Conservation (phyloP, 2,329 filamentous ascomycete genomes). For the Pyrenophora seminiperda region DNA sequence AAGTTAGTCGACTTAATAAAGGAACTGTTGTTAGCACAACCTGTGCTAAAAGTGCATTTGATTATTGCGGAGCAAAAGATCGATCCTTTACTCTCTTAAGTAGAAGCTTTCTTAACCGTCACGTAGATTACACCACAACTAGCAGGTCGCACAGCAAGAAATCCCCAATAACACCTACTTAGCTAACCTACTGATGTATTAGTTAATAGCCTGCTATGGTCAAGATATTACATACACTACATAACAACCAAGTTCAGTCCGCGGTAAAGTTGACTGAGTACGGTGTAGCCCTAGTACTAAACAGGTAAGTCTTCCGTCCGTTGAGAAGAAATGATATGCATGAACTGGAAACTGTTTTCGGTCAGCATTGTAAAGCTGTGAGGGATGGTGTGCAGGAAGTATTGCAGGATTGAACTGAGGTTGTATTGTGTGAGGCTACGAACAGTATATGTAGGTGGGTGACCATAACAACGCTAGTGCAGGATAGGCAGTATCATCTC, state of each 20-base stretch:
- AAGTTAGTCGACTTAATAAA: neutral
- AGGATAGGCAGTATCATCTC: too few relatives aligned
- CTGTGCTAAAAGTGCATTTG: neutral
- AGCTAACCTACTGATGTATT: neutral
- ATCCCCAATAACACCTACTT: neutral
- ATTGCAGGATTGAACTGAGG: too few relatives aligned
- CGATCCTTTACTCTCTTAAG: neutral
- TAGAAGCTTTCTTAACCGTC: neutral
- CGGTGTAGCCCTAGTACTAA: too few relatives aligned
- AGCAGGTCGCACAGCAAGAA: neutral
- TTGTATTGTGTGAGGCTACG: too few relatives aligned
- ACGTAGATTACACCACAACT: neutral
- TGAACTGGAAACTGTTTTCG: neutral
- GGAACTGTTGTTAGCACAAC: neutral
- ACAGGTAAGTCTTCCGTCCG: too few relatives aligned
- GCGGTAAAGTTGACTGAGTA: neutral
- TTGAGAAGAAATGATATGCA: neutral
- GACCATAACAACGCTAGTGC: too few relatives aligned
- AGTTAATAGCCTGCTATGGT: neutral
- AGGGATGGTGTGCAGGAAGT: too few relatives aligned
- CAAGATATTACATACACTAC: neutral
- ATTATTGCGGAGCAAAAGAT: neutral
- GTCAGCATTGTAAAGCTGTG: slow-evolving; percentile 3
- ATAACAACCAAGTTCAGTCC: neutral
- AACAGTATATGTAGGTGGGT: too few relatives aligned